These are phyloP conservation scores for Acer yangbiense DNA, from an alignment of 345 rosid species.

Conservation along the genomic window DNA sequence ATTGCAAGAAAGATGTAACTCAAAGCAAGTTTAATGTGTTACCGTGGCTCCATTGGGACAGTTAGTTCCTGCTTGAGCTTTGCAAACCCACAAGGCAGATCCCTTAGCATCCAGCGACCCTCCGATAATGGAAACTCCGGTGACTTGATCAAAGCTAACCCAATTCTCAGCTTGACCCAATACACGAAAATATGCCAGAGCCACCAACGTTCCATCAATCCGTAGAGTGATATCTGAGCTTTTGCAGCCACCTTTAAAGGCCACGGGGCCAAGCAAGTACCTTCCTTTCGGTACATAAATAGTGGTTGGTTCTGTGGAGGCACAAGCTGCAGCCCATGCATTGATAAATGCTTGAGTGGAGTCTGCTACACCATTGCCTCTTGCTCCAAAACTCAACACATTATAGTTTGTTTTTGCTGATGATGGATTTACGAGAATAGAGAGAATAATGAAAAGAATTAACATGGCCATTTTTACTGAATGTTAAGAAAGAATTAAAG, in stretches of 20 bases:
- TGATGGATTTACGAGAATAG: too few species aligned
- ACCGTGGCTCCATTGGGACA: conserved; percentile 73
- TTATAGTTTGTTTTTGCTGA: too few species aligned
- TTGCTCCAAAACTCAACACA: too few species aligned
- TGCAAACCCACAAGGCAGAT: conserved; percentile 56
- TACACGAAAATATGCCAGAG: conserved; percentile 42
- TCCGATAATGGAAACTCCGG: conserved; percentile 48
- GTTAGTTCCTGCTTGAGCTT: conserved; percentile 21
- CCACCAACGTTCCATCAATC: conserved; percentile 52
- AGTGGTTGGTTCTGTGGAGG: too few species aligned
- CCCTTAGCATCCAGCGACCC: conserved; percentile 63
- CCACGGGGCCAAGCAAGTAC: too few species aligned
- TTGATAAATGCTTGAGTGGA: too few species aligned
- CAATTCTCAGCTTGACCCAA: conserved; percentile 43
- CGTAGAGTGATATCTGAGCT: conserved; percentile 41
- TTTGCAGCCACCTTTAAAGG: conserved; percentile 37
- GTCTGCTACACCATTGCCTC: too few species aligned
- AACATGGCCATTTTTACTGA: too few species aligned
- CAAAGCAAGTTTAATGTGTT: background rate
- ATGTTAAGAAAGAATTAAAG: too few species aligned
- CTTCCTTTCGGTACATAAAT: too few species aligned
- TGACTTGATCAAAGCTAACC: conserved; percentile 50
- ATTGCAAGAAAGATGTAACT: background rate
- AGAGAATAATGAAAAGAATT: too few species aligned
- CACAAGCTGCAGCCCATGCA: too few species aligned